Conservation (phyloP, 768 basidiomycete species). For the Mycena pura region DNA sequence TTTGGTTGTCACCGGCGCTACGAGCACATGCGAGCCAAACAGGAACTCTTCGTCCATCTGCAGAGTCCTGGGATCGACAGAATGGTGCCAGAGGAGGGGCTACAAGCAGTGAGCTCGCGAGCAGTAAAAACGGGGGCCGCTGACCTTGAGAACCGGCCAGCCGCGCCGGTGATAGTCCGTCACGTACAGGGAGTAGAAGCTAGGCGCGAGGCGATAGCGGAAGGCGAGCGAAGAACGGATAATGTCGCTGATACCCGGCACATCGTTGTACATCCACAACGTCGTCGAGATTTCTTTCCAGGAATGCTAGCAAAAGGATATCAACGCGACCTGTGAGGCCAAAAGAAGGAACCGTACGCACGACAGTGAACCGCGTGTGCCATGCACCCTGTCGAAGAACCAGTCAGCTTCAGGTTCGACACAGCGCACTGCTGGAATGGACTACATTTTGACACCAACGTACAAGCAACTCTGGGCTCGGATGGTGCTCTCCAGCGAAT, state of each 20-base stretch:
- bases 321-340: background rate
- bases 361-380: constrained; percentile 28
- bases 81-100: constrained; percentile 28
- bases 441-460: constrained; percentile 25
- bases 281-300: constrained; percentile 28
- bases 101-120: background rate
- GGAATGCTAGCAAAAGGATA: constrained; percentile 15
- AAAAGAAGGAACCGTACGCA: constrained; percentile 1
- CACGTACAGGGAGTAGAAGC: constrained; percentile 27
- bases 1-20: constrained; percentile 24
- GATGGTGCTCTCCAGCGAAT: constrained; percentile 25
- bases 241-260: constrained; percentile 21
- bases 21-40: constrained; percentile 28
- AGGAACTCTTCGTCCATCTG: constrained; percentile 27
- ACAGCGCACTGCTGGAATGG: background rate
- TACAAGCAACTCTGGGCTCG: constrained; percentile 26
- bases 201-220: constrained; percentile 27
- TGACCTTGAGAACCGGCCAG: constrained; percentile 26
- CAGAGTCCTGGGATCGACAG: constrained; percentile 23
- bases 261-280: constrained; percentile 27
- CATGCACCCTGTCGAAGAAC: constrained; percentile 22
- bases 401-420: background rate
- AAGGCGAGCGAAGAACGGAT: constrained; percentile 19
- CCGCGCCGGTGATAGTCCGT: constrained; percentile 25
- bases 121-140: background rate